Conservation (phyloP, 352 stramenopile genomes). For the Phytophthora sp. region DNA sequence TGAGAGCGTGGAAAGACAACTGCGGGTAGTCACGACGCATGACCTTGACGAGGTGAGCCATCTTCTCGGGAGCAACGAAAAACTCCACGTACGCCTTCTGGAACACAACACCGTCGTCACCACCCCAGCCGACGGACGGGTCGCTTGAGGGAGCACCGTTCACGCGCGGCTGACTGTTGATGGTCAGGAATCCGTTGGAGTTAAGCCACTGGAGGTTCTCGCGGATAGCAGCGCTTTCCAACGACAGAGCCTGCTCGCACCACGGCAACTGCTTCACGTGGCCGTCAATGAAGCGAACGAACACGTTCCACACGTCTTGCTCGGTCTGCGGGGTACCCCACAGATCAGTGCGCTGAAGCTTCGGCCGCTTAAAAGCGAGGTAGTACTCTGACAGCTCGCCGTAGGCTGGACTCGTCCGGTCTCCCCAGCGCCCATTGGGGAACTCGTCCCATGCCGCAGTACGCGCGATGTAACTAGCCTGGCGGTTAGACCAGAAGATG, state of each 20-base stretch:
- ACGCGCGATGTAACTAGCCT: constrained; percentile 96
- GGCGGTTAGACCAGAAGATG: constrained; percentile 99
- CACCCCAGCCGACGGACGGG: constrained; percentile 95
- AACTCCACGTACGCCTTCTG: constrained; percentile 99
- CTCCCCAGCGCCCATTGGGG: constrained; percentile 95
- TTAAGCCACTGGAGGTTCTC: constrained; percentile 89
- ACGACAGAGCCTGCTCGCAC: constrained; percentile 96
- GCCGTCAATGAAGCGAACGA: constrained; percentile 88
- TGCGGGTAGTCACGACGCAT: constrained; percentile 70
- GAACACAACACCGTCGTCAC: constrained; percentile 95
- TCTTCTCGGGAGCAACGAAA: constrained; percentile 91
- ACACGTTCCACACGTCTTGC: constrained; percentile 95
- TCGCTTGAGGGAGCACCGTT: constrained; percentile 93
- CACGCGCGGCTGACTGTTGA: constrained; percentile 93
- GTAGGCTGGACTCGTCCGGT: constrained; percentile 95
- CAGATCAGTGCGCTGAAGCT: constrained; percentile 69
- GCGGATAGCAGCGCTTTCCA: constrained; percentile 90
- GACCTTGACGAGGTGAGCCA: constrained; percentile 64
- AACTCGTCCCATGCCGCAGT: constrained; percentile 98
- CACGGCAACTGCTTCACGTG: constrained; percentile 93
- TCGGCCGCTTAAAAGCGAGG: constrained; percentile 83
- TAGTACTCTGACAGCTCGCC: constrained; percentile 96
- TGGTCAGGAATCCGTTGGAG: constrained; percentile 93
- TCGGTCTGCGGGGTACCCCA: constrained; percentile 87
- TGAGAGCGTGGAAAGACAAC: constrained; percentile 83